Percentiles rank a stretch among this genome's conserved stretches.
phyloP scores from a whole-genome alignment of 345 rosid species.

The Murraya paniculata region DNA sequence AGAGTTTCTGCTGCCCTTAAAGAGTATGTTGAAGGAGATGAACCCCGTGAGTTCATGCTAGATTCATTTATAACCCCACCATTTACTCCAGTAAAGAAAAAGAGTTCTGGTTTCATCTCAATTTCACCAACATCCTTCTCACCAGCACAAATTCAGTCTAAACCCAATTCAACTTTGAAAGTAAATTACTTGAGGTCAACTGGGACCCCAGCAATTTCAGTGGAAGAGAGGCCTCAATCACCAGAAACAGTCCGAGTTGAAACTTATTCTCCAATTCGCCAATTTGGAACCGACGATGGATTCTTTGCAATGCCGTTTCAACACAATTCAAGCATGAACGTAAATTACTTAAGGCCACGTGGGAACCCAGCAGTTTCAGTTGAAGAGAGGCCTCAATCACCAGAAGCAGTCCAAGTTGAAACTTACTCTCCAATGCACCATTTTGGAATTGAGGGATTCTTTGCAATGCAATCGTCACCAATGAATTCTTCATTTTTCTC shows the following conservation, averaged over 20 bases:
- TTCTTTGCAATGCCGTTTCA: constrained; percentile 54
- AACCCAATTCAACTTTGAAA: constrained; percentile 49
- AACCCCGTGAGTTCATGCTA: constrained; percentile 59
- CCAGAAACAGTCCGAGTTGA: constrained; percentile 69
- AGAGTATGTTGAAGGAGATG: constrained; percentile 70
- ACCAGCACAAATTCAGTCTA: constrained; percentile 38
- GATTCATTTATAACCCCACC: constrained; percentile 59
- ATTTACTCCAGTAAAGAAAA: constrained; percentile 63
- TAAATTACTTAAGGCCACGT: constrained; percentile 63
- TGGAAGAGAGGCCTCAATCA: constrained; percentile 73
- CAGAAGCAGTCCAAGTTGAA: constrained; percentile 63
- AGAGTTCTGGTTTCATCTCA: constrained; percentile 58
- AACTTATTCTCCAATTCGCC: constrained; percentile 55
- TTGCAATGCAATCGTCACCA: constrained; percentile 55
- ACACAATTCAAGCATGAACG: neutral
- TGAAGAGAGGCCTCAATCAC: constrained; percentile 74
- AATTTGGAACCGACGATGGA: constrained; percentile 47
- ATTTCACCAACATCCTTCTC: constrained; percentile 57
- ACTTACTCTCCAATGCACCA: constrained; percentile 58
- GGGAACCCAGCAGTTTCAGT: constrained; percentile 66
- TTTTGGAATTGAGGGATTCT: constrained; percentile 55
- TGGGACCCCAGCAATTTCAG: constrained; percentile 60
- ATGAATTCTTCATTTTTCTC: constrained; percentile 42
- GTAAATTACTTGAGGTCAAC: constrained; percentile 65
- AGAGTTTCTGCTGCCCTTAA: constrained; percentile 85